These are phyloP conservation scores for Dioscorea cayenensis DNA, from an alignment of 116 monocot genomes.

Conservation along the genomic window DNA sequence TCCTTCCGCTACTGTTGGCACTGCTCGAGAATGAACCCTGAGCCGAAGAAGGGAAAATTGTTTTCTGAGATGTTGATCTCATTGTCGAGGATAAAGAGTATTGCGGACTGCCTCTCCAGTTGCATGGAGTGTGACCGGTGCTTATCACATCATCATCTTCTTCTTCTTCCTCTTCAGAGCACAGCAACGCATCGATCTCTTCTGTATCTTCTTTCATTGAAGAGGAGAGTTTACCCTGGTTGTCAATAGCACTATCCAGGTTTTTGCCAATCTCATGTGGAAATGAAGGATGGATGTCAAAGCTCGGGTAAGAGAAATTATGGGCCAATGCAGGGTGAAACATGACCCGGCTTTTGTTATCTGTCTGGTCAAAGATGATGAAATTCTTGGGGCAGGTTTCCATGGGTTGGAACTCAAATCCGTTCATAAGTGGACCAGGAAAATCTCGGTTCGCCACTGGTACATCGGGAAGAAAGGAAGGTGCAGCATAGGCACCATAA, in stretches of 20 bases:
- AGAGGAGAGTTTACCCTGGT: constrained; percentile 18
- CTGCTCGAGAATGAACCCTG: constrained; percentile 5
- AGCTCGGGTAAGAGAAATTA: constrained; percentile 21
- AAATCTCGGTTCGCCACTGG: constrained; percentile 7
- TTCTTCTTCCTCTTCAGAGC: constrained; percentile 32
- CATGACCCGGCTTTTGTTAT: constrained; percentile 38
- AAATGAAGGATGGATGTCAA: constrained; percentile 3
- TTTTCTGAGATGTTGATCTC: constrained; percentile 1
- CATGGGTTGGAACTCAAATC: constrained; percentile 39
- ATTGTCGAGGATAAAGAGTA: constrained; percentile 19
- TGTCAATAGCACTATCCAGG: constrained; percentile 12
- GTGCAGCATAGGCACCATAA: constrained; percentile 10
- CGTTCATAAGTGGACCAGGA: constrained; percentile 12
- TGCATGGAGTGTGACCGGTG: constrained; percentile 47
- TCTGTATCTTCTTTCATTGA: constrained; percentile 62
- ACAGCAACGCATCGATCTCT: constrained; percentile 64
- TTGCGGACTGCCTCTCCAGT: constrained; percentile 18
- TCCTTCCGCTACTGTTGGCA: constrained; percentile 17
- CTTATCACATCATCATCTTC: constrained; percentile 61
- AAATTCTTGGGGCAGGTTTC: constrained; percentile 55
- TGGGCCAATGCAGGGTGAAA: constrained; percentile 45
- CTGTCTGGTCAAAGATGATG: constrained; percentile 60
- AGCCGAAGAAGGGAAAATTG: not conserved
- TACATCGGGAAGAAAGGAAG: constrained; percentile 9
- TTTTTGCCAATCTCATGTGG: constrained; percentile 12